phyloP scores from a whole-genome alignment of 352 stramenopile genomes.

The Phytophthora megakarya region DNA sequence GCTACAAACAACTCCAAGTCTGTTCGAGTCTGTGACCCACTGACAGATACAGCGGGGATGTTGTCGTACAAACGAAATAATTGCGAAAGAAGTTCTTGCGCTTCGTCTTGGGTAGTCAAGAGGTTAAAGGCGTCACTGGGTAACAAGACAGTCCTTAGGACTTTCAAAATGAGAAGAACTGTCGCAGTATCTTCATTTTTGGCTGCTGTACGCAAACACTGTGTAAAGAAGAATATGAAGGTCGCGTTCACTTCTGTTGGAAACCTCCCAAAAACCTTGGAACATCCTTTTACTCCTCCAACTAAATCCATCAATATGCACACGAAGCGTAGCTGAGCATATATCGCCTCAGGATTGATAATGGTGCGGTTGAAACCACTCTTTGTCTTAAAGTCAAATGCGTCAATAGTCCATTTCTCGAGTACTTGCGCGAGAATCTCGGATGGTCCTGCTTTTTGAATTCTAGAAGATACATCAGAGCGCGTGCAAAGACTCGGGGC shows the following conservation, averaged over 20 bases:
- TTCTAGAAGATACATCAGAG: slow-evolving; percentile 31
- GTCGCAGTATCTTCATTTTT: slow-evolving; percentile 17
- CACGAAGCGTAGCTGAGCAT: slow-evolving; percentile 43
- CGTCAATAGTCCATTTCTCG: neutral
- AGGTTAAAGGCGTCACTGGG: slow-evolving; percentile 14
- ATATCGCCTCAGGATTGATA: slow-evolving; percentile 27
- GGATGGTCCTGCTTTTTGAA: slow-evolving; percentile 28
- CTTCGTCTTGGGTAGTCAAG: slow-evolving; percentile 25
- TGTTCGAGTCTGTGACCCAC: slow-evolving; percentile 4
- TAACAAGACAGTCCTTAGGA: slow-evolving; percentile 30
- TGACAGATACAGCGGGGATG: neutral
- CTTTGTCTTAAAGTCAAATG: neutral
- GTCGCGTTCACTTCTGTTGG: slow-evolving; percentile 16
- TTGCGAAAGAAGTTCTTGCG: slow-evolving; percentile 36
- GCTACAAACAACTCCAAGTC: slow-evolving; percentile 41
- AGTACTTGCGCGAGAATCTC: slow-evolving; percentile 18
- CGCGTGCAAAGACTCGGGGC: slow-evolving; percentile 57
- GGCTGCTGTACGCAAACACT: slow-evolving; percentile 19
- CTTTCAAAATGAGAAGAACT: slow-evolving; percentile 22
- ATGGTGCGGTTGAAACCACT: neutral
- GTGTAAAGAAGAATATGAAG: slow-evolving; percentile 28
- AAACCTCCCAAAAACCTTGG: slow-evolving; percentile 20
- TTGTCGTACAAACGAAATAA: slow-evolving; percentile 23
- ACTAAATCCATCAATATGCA: slow-evolving; percentile 44
- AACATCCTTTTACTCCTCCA: slow-evolving; percentile 25